Base-by-base conservation (phyloP, 129 eudicot genomes). In the Ambrosia trifida region DNA sequence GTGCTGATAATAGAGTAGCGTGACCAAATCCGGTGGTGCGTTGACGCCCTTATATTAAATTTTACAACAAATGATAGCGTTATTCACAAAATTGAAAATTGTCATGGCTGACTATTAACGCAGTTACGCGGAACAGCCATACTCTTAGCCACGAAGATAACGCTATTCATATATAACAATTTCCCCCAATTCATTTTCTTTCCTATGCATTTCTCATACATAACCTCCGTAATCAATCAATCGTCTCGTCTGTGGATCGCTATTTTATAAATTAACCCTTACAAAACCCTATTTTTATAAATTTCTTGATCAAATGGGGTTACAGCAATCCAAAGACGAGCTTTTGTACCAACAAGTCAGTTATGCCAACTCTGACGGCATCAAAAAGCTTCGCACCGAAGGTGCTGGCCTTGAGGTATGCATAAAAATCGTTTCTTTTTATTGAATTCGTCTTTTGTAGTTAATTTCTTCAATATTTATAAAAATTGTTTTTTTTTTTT, bases 321-420 rank as follows among this genome's bases (percentile, higher is more conserved):
- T 79, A 58, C 87, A 82, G 66, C 95, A 87, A 84, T 89, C 98
- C 47, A 93, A 89, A 71, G 95, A 87, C 75, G 92, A 87, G 81
- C 82, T 87, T 79, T 49, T 94, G 84, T 87, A 75, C 62, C 95
- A 89, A 75, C 96, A 94, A 70, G 96, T 87, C 46, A 78, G 68
- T 80, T 83, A 80, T 79, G 96, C 90, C 16, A 87, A 78, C 65
- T 31, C 70, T 32, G 89, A 94, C 19, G 84, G 92, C 50, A 85
- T 94, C 87, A 89, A 74, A 89, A 54, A 85, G 73, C 98, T 94
- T 66, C 88, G 64, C 32, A 74, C 28, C 30, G 87, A 87, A 68
- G 96, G 98, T 35, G 98, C 96, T 74, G 86, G 87, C 52, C 98
- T 94, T 53, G 98, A 94, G 96, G 98, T 93, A 82, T 17, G 3